A percentile compares a stretch with the other conserved stretches of the same genome.
phyloP scores from a whole-genome alignment of 495 filamentous ascomycete genomes.

The Podospora bellae-mahoneyi region DNA sequence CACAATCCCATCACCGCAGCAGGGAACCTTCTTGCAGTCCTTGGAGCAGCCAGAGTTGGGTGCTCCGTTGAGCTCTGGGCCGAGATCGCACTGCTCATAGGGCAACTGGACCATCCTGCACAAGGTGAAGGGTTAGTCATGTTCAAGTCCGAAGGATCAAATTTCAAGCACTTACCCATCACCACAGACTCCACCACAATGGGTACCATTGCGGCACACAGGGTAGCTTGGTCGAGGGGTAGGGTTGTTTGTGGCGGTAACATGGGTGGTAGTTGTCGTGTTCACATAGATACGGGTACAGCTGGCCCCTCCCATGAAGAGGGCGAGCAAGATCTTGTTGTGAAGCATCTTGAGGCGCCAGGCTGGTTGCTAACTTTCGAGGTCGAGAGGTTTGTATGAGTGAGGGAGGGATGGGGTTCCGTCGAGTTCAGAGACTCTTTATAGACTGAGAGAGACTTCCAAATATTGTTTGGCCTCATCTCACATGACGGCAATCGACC shows the following conservation, averaged over 20 bases:
- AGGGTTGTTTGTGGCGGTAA: background rate
- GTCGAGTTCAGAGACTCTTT: background rate
- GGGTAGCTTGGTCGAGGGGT: background rate
- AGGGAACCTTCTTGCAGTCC: constrained; percentile 7
- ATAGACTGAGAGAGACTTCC: background rate
- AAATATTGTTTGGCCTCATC: background rate
- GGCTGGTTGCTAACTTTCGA: background rate
- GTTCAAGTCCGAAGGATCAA: background rate
- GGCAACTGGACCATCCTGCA: constrained; percentile 13
- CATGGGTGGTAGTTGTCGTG: background rate
- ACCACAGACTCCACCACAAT: constrained; percentile 19
- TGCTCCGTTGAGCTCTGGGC: constrained; percentile 13
- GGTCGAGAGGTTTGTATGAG: background rate
- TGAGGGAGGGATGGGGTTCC: background rate
- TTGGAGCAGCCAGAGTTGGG: constrained; percentile 10
- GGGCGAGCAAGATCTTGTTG: constrained; percentile 12
- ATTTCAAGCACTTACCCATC: constrained; percentile 15
- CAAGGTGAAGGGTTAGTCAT: background rate
- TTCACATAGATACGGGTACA: background rate
- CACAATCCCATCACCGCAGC: constrained; percentile 8
- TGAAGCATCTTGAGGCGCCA: constrained; percentile 7
- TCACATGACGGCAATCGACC: background rate
- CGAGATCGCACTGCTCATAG: constrained; percentile 17
- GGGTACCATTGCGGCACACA: background rate
- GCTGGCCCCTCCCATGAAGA: constrained; percentile 13